Percentiles rank a stretch among this genome's conserved stretches.
Evolutionary conservation across 495 filamentous ascomycete genomes (phyloP).

Genomic region (Tricharina praecox): DNA sequence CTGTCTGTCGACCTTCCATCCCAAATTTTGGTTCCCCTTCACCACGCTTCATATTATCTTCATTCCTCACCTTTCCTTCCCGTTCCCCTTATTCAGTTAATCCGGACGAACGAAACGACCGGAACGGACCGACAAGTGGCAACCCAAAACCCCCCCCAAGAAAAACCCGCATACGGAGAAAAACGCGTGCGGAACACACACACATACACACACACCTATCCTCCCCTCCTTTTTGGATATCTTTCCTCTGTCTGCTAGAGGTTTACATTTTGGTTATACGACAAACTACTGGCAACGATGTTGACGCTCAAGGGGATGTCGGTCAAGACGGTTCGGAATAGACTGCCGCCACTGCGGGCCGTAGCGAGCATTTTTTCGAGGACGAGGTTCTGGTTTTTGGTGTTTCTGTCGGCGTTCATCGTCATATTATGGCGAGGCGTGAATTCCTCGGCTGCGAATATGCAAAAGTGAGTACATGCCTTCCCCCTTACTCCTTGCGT

Average conservation of each 20-base stretch:
- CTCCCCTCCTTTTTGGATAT: too few relatives aligned
- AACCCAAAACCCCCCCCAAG: too few relatives aligned
- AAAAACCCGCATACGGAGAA: too few relatives aligned
- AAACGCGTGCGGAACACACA: too few relatives aligned
- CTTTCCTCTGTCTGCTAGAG: too few relatives aligned
- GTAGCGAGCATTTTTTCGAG: conserved; percentile 59
- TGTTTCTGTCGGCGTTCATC: conserved; percentile 54
- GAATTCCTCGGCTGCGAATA: conserved; percentile 45
- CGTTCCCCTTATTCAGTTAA: neutral
- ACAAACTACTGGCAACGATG: too few relatives aligned
- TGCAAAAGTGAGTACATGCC: conserved; percentile 3
- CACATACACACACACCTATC: too few relatives aligned
- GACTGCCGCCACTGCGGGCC: conserved; percentile 66
- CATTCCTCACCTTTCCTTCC: neutral
- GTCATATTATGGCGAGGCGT: conserved; percentile 84
- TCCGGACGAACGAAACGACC: too few relatives aligned
- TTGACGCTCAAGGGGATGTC: conserved; percentile 37
- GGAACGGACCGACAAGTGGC: too few relatives aligned
- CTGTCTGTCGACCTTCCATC: conserved; percentile 6
- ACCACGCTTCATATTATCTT: too few relatives aligned
- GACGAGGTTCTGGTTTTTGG: conserved; percentile 59
- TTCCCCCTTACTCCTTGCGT: too few relatives aligned
- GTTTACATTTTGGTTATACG: too few relatives aligned
- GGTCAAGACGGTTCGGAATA: conserved; percentile 76
- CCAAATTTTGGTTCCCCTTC: conserved; percentile 3